These are phyloP conservation scores for Dendrobium nobile DNA, from an alignment of 106 monocot genomes.

Conservation along the genomic window DNA sequence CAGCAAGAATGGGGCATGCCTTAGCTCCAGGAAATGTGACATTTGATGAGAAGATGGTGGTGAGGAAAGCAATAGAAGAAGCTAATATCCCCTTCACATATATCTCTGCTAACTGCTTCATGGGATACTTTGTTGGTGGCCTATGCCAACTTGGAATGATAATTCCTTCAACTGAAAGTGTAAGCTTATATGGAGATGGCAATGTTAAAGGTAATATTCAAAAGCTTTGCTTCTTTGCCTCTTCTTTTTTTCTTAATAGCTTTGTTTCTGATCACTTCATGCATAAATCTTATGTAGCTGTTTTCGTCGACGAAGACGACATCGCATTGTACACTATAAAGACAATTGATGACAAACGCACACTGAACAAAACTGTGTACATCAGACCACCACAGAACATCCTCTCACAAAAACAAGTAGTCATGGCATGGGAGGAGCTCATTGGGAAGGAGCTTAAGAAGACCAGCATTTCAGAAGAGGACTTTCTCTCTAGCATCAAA, in stretches of 20 bases:
- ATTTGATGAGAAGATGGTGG: slow-evolving; percentile 56
- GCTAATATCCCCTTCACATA: slow-evolving; percentile 51
- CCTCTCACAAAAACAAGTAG: slow-evolving; percentile 36
- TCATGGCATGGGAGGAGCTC: slow-evolving; percentile 32
- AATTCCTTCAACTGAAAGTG: slow-evolving; percentile 20
- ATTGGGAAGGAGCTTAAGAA: slow-evolving; percentile 29
- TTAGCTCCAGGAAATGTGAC: slow-evolving; percentile 30
- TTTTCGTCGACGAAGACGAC: slow-evolving; percentile 43
- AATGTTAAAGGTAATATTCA: slow-evolving; percentile 21
- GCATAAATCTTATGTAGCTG: slow-evolving; percentile 6
- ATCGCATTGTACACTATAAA: slow-evolving; percentile 41
- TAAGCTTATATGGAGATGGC: slow-evolving; percentile 20
- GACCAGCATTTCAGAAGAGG: slow-evolving; percentile 28
- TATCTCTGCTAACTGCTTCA: slow-evolving; percentile 47
- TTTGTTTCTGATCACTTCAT: too few species aligned
- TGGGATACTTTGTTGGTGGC: slow-evolving; percentile 53
- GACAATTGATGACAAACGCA: slow-evolving; percentile 27
- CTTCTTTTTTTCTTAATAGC: too few species aligned
- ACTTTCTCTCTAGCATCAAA: slow-evolving; percentile 29
- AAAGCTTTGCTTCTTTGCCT: neutral
- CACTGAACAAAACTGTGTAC: slow-evolving; percentile 32
- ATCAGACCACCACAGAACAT: slow-evolving; percentile 33
- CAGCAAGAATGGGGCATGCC: slow-evolving; percentile 46
- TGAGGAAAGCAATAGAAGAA: slow-evolving; percentile 46
- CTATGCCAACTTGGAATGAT: slow-evolving; percentile 21